These are phyloP conservation scores for Catharanthus roseus DNA, from an alignment of 257 asterid genomes.

Conservation along the genomic window DNA sequence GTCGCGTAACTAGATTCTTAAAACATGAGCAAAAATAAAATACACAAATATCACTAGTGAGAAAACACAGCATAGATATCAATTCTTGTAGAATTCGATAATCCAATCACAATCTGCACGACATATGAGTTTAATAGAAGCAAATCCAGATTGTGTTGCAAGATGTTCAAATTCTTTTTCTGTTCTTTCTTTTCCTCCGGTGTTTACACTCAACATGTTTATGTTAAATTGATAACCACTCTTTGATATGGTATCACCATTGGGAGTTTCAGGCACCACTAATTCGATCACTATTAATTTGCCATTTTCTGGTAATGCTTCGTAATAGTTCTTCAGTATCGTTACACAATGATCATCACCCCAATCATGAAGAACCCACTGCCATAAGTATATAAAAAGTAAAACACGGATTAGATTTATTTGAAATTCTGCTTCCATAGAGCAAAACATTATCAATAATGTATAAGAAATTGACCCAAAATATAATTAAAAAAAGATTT, in stretches of 20 bases:
- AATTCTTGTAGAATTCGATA: constrained; percentile 25
- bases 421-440: no score
- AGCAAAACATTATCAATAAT: no score
- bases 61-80: no score
- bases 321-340: constrained; percentile 21
- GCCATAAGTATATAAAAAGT: no score
- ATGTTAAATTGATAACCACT: constrained; percentile 4
- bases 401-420: no score
- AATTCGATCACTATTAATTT: constrained; percentile 6
- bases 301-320: constrained; percentile 18
- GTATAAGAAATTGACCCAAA: no score
- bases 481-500: no score
- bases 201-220: constrained; percentile 17
- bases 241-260: constrained; percentile 7
- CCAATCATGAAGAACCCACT: constrained; percentile 32
- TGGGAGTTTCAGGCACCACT: constrained; percentile 14
- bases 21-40: no score
- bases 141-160: constrained; percentile 25
- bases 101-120: constrained; percentile 20
- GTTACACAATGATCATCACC: constrained; percentile 21
- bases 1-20: no score
- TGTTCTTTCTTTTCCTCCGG: constrained; percentile 30
- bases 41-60: no score
- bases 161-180: constrained; percentile 14
- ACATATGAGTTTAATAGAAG: constrained; percentile 3